Conservation (phyloP, 2,329 filamentous ascomycete species). For the Tolypocladium cylindrosporum region DNA sequence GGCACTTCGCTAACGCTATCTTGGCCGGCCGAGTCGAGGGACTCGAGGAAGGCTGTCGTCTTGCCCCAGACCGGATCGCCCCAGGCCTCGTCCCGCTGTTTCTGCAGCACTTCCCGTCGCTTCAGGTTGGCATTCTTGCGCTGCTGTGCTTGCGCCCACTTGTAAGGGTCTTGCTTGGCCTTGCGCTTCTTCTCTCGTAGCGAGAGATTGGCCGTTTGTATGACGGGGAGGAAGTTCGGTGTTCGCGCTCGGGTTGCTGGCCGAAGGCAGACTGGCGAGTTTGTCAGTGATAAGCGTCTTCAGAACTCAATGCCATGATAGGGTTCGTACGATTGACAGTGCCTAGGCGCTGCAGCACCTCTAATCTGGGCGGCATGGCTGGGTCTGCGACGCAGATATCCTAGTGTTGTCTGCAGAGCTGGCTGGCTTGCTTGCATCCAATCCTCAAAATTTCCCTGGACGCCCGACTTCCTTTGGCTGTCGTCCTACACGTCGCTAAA, state of each 20-base stretch:
- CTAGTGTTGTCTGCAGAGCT: background rate
- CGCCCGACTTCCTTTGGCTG: background rate
- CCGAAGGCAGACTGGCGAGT: constrained; percentile 47
- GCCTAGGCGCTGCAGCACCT: constrained; percentile 48
- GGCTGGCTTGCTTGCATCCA: background rate
- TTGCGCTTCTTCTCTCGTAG: constrained; percentile 53
- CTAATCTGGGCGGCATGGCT: constrained; percentile 60
- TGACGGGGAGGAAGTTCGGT: constrained; percentile 45
- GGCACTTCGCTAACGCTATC: constrained; percentile 22
- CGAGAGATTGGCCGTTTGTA: constrained; percentile 55
- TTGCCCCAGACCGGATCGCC: constrained; percentile 75
- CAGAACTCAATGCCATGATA: background rate
- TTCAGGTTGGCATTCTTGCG: constrained; percentile 75
- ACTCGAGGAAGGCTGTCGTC: constrained; percentile 72
- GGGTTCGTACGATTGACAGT: constrained; percentile 47
- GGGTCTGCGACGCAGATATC: constrained; percentile 7
- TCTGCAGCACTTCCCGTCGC: constrained; percentile 59
- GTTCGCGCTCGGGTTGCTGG: constrained; percentile 35
- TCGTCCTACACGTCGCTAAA: background rate
- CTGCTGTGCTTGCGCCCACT: constrained; percentile 69
- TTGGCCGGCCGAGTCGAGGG: constrained; percentile 59
- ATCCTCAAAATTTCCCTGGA: constrained; percentile 24
- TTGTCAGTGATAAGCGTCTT: constrained; percentile 8
- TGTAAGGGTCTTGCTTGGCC: constrained; percentile 70
- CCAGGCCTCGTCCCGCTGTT: constrained; percentile 51